Conservation (phyloP, 495 filamentous ascomycete species). For the Neurospora sp. region DNA sequence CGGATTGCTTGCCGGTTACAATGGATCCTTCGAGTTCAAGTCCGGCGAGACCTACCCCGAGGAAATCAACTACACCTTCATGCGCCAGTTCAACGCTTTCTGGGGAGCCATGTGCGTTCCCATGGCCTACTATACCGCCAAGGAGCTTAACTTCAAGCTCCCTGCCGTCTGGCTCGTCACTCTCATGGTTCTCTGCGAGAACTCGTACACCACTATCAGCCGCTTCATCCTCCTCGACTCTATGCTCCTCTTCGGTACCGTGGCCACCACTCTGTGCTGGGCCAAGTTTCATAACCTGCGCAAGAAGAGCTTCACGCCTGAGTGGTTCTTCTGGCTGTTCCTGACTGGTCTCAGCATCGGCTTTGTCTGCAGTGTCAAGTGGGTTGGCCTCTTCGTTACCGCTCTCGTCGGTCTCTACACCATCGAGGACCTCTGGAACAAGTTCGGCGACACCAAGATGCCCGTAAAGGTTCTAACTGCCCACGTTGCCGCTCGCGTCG, state of each 20-base stretch:
- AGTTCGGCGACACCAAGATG: constrained; percentile 92
- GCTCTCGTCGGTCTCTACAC: constrained; percentile 93
- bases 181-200: constrained; percentile 94
- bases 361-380: constrained; percentile 96
- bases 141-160: constrained; percentile 74
- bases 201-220: constrained; percentile 97
- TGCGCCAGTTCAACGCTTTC: constrained; percentile 93
- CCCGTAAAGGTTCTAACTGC: constrained; percentile 61
- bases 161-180: constrained; percentile 90
- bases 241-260: constrained; percentile 96
- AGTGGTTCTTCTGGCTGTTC: constrained; percentile 90
- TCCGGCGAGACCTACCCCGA: constrained; percentile 90
- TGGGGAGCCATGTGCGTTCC: constrained; percentile 92
- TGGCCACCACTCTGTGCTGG: constrained; percentile 94
- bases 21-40: constrained; percentile 99
- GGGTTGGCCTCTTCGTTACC: constrained; percentile 91
- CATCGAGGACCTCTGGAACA: constrained; percentile 93
- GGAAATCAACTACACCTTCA: constrained; percentile 95
- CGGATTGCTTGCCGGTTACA: constrained; percentile 92
- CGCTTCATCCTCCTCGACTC: constrained; percentile 95
- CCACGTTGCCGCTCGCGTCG: constrained; percentile 69
- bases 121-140: constrained; percentile 88
- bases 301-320: constrained; percentile 67
- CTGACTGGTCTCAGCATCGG: constrained; percentile 90
- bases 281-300: constrained; percentile 85